A percentile compares a stretch with the other conserved stretches of the same genome.
Evolutionary conservation across 805 yeast species (phyloP).

Genomic region (Zygoascus flipseniorum): DNA sequence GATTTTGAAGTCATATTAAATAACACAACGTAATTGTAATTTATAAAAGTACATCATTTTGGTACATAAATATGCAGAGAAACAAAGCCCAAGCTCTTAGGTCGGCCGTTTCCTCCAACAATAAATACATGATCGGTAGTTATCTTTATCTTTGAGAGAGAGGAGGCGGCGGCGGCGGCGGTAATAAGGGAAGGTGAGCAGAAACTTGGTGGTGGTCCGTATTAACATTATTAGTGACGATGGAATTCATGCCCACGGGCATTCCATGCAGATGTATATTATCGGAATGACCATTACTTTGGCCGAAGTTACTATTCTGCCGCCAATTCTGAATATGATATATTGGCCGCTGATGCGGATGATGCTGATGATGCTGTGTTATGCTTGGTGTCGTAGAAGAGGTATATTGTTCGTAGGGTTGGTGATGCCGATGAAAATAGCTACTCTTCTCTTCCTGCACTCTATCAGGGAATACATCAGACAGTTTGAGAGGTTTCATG

Average conservation of each 20-base stretch:
- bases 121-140: too few species aligned
- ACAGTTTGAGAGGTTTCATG: background rate
- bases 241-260: background rate
- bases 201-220: background rate
- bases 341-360: background rate
- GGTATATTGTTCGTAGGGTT: background rate
- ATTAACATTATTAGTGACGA: background rate
- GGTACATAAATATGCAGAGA: too few species aligned
- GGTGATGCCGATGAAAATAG: background rate
- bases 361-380: background rate
- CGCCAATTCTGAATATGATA: background rate
- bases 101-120: too few species aligned
- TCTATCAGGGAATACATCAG: background rate
- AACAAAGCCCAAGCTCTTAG: too few species aligned
- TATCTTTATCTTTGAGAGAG: too few species aligned
- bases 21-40: too few species aligned
- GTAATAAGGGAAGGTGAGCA: background rate
- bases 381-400: background rate
- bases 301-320: background rate
- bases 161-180: background rate
- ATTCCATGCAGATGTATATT: background rate
- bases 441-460: background rate
- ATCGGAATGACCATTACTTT: background rate
- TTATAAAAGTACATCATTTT: too few species aligned
- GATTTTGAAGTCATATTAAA: too few species aligned